Evolutionary conservation across 306 rosid species (phyloP).

Genomic region (Malus domestica): ASM211411v1 NC_041800.1:31618733-31619232

Average conservation of each 20-base stretch:
- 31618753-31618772: not conserved
- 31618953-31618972: not conserved
- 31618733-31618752: not conserved
- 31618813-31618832: constrained; percentile 85
- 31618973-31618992: not conserved
- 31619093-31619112: constrained; percentile 95
- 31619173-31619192: not conserved
- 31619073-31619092: constrained; percentile 98
- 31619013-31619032: constrained; percentile 60
- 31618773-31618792: not conserved
- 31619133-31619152: constrained; percentile 87
- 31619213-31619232: constrained; percentile 3
- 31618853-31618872: constrained; percentile 91
- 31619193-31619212: not conserved
- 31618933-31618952: not conserved
- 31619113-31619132: constrained; percentile 61
- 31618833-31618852: constrained; percentile 97
- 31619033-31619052: constrained; percentile 80
- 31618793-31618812: constrained; percentile 8
- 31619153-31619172: constrained; percentile 98
- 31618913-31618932: not conserved
- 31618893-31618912: constrained; percentile 2
- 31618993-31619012: not conserved
- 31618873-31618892: constrained; percentile 96
- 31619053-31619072: constrained; percentile 78